phyloP scores from a whole-genome alignment of 768 basidiomycete species.

The Mycena kentingensis region DNA sequence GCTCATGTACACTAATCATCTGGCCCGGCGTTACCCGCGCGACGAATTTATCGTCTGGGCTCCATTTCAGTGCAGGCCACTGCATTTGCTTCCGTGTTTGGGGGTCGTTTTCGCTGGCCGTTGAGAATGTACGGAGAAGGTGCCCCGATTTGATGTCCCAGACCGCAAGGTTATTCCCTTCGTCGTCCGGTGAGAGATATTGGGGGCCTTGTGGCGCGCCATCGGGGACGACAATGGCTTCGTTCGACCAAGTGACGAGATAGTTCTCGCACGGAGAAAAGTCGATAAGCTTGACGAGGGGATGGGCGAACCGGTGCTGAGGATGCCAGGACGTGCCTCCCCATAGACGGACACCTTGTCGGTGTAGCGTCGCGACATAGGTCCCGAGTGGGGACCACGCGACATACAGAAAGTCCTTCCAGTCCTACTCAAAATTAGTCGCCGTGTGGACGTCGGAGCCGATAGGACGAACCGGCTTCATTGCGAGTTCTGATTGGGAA shows the following conservation, averaged over 20 bases:
- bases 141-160: conserved; percentile 97
- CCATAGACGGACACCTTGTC: conserved; percentile 95
- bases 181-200: conserved; percentile 90
- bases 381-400: conserved; percentile 97
- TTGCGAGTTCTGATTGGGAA: conserved; percentile 79
- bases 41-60: conserved; percentile 92
- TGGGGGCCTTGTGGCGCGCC: conserved; percentile 79
- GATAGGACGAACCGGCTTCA: conserved; percentile 64
- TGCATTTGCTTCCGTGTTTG: conserved; percentile 74
- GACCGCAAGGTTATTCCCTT: conserved; percentile 95
- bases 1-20: conserved; percentile 95
- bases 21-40: conserved; percentile 86
- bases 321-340: conserved; percentile 89
- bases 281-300: conserved; percentile 91
- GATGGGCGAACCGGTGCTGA: conserved; percentile 91
- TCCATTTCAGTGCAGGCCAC: conserved; percentile 98
- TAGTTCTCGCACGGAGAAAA: conserved; percentile 98
- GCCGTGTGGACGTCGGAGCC: conserved; percentile 8
- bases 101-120: conserved; percentile 60
- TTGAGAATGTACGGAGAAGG: conserved; percentile 89
- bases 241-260: conserved; percentile 96
- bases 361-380: conserved; percentile 90
- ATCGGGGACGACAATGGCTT: conserved; percentile 85
- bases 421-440: conserved; percentile 56
- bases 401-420: conserved; percentile 93